These are phyloP conservation scores for Cerrena zonata DNA, from an alignment of 1,284 basidiomycete genomes.

Conservation along the genomic window DNA sequence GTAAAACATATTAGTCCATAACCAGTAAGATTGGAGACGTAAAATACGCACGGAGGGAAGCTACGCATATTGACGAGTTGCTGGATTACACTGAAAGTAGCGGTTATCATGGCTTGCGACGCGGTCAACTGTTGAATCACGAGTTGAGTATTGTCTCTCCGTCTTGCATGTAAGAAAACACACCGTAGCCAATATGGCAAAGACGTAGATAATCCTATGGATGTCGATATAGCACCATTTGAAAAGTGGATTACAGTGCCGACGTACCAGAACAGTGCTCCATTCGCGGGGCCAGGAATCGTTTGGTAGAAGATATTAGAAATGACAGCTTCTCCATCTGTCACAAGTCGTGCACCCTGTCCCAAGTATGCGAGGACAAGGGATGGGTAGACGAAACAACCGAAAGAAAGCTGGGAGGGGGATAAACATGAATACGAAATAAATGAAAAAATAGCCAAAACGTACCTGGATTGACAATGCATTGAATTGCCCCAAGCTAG, in stretches of 20 bases:
- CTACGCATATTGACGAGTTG: slow-evolving; percentile 58
- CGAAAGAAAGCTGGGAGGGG: slow-evolving; percentile 50
- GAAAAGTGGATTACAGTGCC: not conserved
- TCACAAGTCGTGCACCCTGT: slow-evolving; percentile 59
- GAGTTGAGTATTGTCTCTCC: not conserved
- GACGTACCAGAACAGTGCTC: slow-evolving; percentile 51
- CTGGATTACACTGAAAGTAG: slow-evolving; percentile 58
- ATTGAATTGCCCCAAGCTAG: slow-evolving; percentile 64
- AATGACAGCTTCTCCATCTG: slow-evolving; percentile 43
- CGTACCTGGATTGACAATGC: slow-evolving; percentile 45
- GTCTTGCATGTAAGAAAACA: too few relatives aligned
- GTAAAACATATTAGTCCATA: not conserved
- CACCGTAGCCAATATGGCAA: slow-evolving; percentile 60
- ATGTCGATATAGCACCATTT: not conserved
- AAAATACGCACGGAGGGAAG: slow-evolving; percentile 40
- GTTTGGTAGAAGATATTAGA: slow-evolving; percentile 57
- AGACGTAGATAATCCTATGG: slow-evolving; percentile 52
- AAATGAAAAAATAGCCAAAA: slow-evolving; percentile 45
- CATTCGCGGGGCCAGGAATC: slow-evolving; percentile 52
- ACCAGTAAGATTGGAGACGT: not conserved
- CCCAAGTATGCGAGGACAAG: slow-evolving; percentile 64
- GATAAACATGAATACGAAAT: slow-evolving; percentile 54
- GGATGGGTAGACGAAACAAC: slow-evolving; percentile 50
- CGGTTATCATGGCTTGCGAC: slow-evolving; percentile 66
- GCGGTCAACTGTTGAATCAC: slow-evolving; percentile 41